A percentile compares a stretch with the other conserved stretches of the same genome.
phyloP scores from a whole-genome alignment of 805 yeast species.

The Starmerella floricola region DNA sequence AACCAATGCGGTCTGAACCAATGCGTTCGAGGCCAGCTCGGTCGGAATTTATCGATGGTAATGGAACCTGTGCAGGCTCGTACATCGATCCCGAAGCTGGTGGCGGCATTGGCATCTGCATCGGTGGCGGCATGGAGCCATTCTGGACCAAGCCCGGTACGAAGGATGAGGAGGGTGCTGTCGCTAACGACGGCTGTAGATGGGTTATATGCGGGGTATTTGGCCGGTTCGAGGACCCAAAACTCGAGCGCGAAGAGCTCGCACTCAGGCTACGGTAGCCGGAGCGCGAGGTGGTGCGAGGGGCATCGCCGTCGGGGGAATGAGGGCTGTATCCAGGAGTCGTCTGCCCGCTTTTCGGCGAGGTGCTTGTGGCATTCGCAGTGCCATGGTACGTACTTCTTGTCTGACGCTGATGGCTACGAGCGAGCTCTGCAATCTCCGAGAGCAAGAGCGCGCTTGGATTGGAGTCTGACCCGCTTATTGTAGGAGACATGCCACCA shows the following conservation, averaged over 20 bases:
- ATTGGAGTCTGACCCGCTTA: background rate
- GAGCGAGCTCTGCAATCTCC: constrained; percentile 13
- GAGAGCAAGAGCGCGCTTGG: constrained; percentile 11
- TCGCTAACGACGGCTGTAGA: too few relatives aligned
- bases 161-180: too few relatives aligned
- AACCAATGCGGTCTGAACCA: too few relatives aligned
- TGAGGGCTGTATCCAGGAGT: too few relatives aligned
- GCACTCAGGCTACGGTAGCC: background rate
- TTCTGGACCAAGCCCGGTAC: too few relatives aligned
- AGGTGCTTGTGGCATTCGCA: background rate
- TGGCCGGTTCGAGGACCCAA: too few relatives aligned
- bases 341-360: too few relatives aligned
- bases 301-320: too few relatives aligned
- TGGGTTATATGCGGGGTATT: too few relatives aligned
- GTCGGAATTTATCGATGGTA: background rate
- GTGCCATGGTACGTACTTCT: constrained; percentile 1
- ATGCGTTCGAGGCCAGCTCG: too few relatives aligned
- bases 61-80: background rate
- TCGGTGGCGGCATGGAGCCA: background rate
- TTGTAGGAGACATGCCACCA: background rate
- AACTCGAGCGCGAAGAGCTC: too few relatives aligned
- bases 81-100: background rate
- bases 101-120: background rate
- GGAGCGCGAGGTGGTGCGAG: background rate
- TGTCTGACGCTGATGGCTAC: background rate